Percentiles rank a stretch among this genome's conserved stretches.
phyloP scores from a whole-genome alignment of 2,329 filamentous ascomycete genomes.

The Nemania serpens region DNA sequence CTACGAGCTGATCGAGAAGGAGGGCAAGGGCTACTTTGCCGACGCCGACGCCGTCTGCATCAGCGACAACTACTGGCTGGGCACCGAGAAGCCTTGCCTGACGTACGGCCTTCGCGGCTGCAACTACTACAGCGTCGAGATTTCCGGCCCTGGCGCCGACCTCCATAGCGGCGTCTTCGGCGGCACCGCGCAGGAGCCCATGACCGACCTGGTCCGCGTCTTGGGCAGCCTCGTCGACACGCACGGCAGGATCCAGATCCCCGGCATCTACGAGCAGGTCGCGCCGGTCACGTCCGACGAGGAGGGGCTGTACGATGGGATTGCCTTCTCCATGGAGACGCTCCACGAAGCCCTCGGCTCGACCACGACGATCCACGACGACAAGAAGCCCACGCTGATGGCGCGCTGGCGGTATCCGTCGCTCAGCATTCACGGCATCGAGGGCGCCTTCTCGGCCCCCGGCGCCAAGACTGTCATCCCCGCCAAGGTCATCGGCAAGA shows the following conservation, averaged over 20 bases:
- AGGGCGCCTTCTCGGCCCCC: conserved; percentile 90
- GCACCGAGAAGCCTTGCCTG: conserved; percentile 96
- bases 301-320: conserved; percentile 82
- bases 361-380: conserved; percentile 81
- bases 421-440: conserved; percentile 89
- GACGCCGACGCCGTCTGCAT: conserved; percentile 97
- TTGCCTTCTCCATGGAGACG: conserved; percentile 95
- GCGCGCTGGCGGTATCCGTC: conserved; percentile 94
- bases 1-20: conserved; percentile 89
- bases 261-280: conserved; percentile 93
- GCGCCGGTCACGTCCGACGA: conserved; percentile 87
- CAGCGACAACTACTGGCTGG: conserved; percentile 99
- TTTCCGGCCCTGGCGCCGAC: conserved; percentile 90
- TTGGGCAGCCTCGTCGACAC: conserved; percentile 85
- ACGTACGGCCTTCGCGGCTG: conserved; percentile 96
- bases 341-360: conserved; percentile 90
- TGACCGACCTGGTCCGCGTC: conserved; percentile 90
- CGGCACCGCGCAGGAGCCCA: conserved; percentile 94
- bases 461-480: conserved; percentile 99
- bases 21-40: conserved; percentile 93
- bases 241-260: conserved; percentile 89
- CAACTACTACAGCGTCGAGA: conserved; percentile 95
- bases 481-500: conserved; percentile 96
- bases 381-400: conserved; percentile 94
- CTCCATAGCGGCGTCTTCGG: conserved; percentile 97